Base-by-base conservation (phyloP, 1,139 yeast genomes). In the Tardiomyces digboiensis region DNA sequence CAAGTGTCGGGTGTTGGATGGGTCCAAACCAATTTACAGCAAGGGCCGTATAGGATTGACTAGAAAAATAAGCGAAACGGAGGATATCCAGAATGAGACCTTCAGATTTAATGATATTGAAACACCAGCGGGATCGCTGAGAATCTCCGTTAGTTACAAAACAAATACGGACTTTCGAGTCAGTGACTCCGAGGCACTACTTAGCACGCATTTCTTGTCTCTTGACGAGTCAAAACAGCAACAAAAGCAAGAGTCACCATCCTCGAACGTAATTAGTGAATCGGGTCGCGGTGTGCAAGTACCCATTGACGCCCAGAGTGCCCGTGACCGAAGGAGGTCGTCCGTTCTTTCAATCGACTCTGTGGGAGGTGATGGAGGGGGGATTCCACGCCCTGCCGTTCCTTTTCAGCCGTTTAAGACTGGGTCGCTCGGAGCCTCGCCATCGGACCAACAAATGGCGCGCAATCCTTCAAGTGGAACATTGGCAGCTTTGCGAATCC, bases 21-120 rank as follows among this genome's bases (percentile, higher is more conserved):
- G 95, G 0, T 74, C 80, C 19, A 77, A 77, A 49, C 82, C 93
- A 0, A 85, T 88, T 37, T 71, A 80, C 21, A 82, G 94, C 2
- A 82, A 80, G 55, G 95, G 96, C 1, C 67, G 97, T 50, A 76
- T 87, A 21, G 97, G 97, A 0, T 70, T 89, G 45, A 80, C 89
- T 47, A 83, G 82, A 57, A 69, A 82, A 2, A 73, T 87, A 2
- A 8, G 36, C 36, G n/a, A 39, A 42, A 29, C 21, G 8, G 26
- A 29, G 29, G 36, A 38, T n/a, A 40, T 43, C 10, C 88, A 82
- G 56, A 62, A 81, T 49, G 72, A 72, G 20, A 82, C 78, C 43
- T 76, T 76, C 56, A 71, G 71, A 46, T 76, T 91, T 46, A 72
- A 75, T 10, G 85, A 93, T 0, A 76, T 91, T 2, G 72, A 74